Conservation (phyloP, 495 filamentous ascomycete genomes). For the Penicillium roqueforti region DNA sequence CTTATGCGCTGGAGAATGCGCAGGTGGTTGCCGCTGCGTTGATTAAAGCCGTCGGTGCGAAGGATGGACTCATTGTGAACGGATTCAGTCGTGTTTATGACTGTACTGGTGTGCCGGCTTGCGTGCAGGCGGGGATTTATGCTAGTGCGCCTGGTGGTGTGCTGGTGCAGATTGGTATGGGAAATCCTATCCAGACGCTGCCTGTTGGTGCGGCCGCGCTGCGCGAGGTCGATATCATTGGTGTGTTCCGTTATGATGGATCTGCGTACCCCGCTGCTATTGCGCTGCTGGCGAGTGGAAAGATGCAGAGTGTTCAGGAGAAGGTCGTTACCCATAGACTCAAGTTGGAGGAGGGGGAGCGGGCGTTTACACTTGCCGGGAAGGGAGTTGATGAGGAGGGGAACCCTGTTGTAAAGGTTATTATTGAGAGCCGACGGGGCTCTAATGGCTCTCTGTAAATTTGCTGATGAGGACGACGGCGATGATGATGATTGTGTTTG, state of each 20-base stretch:
- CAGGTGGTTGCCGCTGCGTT: slow-evolving; percentile 42
- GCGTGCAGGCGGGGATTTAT: slow-evolving; percentile 83
- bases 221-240: slow-evolving; percentile 84
- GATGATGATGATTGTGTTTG: slow-evolving; percentile 13
- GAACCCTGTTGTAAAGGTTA: slow-evolving; percentile 78
- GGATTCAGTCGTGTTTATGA: slow-evolving; percentile 82
- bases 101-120: slow-evolving; percentile 84
- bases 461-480: slow-evolving; percentile 10
- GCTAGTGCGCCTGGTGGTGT: slow-evolving; percentile 74
- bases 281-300: slow-evolving; percentile 58
- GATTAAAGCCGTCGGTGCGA: slow-evolving; percentile 41
- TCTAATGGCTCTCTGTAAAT: slow-evolving; percentile 8
- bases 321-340: slow-evolving; percentile 74
- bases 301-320: slow-evolving; percentile 50
- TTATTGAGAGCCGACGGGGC: slow-evolving; percentile 53
- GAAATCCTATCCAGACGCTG: slow-evolving; percentile 82
- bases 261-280: slow-evolving; percentile 77
- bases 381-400: slow-evolving; percentile 73
- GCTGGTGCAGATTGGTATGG: slow-evolving; percentile 89
- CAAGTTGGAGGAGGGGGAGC: slow-evolving; percentile 58
- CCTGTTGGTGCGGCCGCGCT: slow-evolving; percentile 81
- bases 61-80: slow-evolving; percentile 17
- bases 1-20: slow-evolving; percentile 37
- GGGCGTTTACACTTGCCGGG: slow-evolving; percentile 79
- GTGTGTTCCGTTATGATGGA: slow-evolving; percentile 88